phyloP scores from a whole-genome alignment of 306 rosid species.

The Corylus americana region DNA sequence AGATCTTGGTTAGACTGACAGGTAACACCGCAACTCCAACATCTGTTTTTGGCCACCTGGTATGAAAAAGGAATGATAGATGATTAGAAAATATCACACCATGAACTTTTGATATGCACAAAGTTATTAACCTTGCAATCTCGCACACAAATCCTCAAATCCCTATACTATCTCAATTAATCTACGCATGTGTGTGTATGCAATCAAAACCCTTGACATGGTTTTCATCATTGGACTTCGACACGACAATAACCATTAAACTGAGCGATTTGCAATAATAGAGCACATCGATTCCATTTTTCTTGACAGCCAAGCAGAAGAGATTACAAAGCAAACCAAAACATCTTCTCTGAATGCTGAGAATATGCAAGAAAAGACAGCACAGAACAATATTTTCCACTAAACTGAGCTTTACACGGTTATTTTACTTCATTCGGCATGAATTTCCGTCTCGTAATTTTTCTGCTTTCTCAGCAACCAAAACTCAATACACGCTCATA shows the following conservation, averaged over 20 bases:
- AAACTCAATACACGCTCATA: not conserved
- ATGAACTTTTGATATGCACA: not conserved
- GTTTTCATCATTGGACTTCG: not conserved
- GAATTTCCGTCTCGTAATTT: not conserved
- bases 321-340: not conserved
- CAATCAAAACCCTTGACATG: not conserved
- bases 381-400: not conserved
- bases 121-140: not conserved
- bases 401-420: not conserved
- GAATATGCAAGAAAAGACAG: not conserved
- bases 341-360: not conserved
- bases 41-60: conserved; percentile 70
- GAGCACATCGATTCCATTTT: not conserved
- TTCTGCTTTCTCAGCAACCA: not conserved
- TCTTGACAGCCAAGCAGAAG: not conserved
- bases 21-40: conserved; percentile 81
- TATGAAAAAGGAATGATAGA: not conserved
- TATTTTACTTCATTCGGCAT: not conserved
- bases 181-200: too few relatives aligned
- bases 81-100: not conserved
- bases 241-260: not conserved
- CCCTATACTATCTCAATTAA: not conserved
- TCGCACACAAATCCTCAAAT: not conserved
- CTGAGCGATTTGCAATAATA: not conserved
- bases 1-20: conserved; percentile 53